phyloP scores from a whole-genome alignment of 2,329 filamentous ascomycete species.

The Geoglossum cookeanum region DNA sequence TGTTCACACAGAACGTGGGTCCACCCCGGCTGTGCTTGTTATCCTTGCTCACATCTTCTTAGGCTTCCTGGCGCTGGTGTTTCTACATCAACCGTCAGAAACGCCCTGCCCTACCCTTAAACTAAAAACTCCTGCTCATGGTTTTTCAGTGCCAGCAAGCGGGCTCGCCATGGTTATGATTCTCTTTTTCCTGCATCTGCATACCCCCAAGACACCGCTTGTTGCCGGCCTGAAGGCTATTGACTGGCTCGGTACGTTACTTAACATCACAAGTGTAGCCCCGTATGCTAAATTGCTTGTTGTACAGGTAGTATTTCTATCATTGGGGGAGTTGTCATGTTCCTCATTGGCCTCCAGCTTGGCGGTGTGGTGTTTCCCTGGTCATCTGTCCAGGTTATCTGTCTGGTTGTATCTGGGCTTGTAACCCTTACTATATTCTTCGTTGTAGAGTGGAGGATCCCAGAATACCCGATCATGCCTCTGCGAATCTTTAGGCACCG shows the following conservation, averaged over 20 bases:
- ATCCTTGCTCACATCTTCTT: constrained; percentile 16
- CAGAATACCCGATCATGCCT: constrained; percentile 63
- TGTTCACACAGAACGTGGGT: constrained; percentile 26
- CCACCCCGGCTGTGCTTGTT: too few relatives aligned
- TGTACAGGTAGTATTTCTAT: constrained; percentile 34
- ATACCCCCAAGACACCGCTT: constrained; percentile 40
- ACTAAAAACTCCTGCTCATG: neutral
- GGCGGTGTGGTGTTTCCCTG: constrained; percentile 61
- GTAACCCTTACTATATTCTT: constrained; percentile 46
- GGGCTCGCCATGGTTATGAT: constrained; percentile 36
- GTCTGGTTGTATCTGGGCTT: constrained; percentile 55
- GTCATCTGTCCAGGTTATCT: constrained; percentile 55
- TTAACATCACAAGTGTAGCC: constrained; percentile 25
- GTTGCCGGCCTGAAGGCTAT: constrained; percentile 38
- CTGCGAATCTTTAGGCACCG: constrained; percentile 45
- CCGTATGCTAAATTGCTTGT: constrained; percentile 40
- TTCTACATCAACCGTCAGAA: constrained; percentile 34
- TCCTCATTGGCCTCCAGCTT: constrained; percentile 70
- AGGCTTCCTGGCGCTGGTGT: constrained; percentile 40
- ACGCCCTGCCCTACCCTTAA: neutral
- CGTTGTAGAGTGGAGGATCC: constrained; percentile 52
- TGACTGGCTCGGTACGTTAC: constrained; percentile 37
- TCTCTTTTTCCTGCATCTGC: constrained; percentile 39
- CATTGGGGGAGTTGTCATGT: constrained; percentile 64
- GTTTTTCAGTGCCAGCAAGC: constrained; percentile 28